Base-by-base conservation (phyloP, 2,329 filamentous ascomycete species). In the Colletotrichum sp. region DNA sequence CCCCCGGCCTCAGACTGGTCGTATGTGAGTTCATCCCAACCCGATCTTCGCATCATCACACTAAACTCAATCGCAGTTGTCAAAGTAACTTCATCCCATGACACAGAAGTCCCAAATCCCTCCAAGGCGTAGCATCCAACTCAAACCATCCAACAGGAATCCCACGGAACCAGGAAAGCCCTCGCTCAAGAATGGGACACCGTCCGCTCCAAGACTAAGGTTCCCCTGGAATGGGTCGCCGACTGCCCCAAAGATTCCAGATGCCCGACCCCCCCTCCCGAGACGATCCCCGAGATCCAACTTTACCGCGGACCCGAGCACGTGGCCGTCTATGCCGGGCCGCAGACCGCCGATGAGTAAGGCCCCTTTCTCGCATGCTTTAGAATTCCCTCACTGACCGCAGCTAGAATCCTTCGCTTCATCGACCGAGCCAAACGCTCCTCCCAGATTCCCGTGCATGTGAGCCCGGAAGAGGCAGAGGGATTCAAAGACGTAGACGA, bases 401-500 rank as follows among this genome's bases (percentile, higher is more conserved):
- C 36, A 61, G 16, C 26, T 79, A 81, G 81, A 4, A 78, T 83
- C 18, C 68, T 78, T 6, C 73, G 78, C 30, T 83, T 81, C 38
- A 26, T 80, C 13, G 43, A 75, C 21, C 80, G 83, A n/a, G 61
- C 77, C 21, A 77, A 77, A 36, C 80, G 81, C 5, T 82, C 83
- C 10, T 32, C 70, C 15, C 74, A 83, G n/a, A 21, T 32, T 3
- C 73, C 70, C 6, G 78, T 80, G 0, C 75, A 81, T 9, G 24
- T 82, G 8, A 52, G 69, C 2, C 28, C 76, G 1, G 78, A 80
- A 5, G 70, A 62, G 16, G 24, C 82, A 8, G 76, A 78, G 2
- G 65, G 34, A 1, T 84, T 84, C 77, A 81, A 80, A 70, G 78
- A 73, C 13, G 58, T 75, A 2, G 84, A 85, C 72, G 82, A 83